Base-by-base conservation (phyloP, 371 early-diverging fungal genomes). In the Haplosporangium sp. region DNA sequence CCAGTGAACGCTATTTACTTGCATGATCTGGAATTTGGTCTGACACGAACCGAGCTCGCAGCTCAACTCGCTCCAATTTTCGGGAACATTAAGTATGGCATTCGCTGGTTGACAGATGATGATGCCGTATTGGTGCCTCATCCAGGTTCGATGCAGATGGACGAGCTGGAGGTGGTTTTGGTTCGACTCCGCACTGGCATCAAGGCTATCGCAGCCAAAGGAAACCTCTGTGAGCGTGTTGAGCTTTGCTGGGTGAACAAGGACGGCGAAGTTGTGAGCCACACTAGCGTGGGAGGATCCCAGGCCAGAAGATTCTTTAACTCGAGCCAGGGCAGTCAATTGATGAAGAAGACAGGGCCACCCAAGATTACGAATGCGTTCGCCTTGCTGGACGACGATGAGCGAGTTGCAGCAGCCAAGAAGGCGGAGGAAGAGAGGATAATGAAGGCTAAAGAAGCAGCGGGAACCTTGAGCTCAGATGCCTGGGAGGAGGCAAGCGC, bases 161-260 rank as follows among this genome's bases (percentile, higher is more conserved):
- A 86, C 20, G 85, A 85, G 52, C 77, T 84, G 38, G 89, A 89
- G 62, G 66, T 56, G 0, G 75, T 83, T 5, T 71, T 89, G n/a
- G 82, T 86, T 80, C 79, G 83, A 16, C 65, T 86, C 5, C 84
- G 86, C 51, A 83, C 85, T 46, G 69, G 59, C 9, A 74, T 85
- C 55, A 81, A 80, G 42, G 69, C 70, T n/a, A 66, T 72, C 5
- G 72, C 81, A 2, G 74, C 82, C 54, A 69, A 74, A 16, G 67
- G 69, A 1, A 71, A 64, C 16, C 81, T 82, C 16, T 86, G 86
- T 7, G 82, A 85, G 9, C 83, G 84, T 13, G 83, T 89, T 1
- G 87, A 86, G 64, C 86, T 87, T 46, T 89, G 89, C 67, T 89
- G 89, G 89, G 83, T 89, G 0, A 85, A 89, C 59, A 82, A 81